Evolutionary conservation across 169 alveolate genomes (phyloP), one percentile per base, ranked within the genome.

Genomic region (Ichthyophthirius multifiliis): DNA sequence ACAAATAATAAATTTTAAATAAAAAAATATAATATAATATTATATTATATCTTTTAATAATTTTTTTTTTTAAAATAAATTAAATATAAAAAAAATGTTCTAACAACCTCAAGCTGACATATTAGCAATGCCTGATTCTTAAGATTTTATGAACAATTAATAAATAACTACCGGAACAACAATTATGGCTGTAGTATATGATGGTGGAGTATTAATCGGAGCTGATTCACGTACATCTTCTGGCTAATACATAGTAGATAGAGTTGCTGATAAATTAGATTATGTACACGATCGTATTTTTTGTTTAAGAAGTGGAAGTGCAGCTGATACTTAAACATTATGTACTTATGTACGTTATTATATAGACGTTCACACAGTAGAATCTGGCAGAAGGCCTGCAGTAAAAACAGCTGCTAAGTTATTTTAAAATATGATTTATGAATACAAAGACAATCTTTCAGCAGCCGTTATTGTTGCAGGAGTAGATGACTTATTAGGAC

Each of bases 381-480:
- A 91, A 71, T 80, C 81, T 12, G 86, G 82, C 6, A 90, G 87
- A 67, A 74, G 83, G 35, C 95, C 96, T 32, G 87, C 89, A 41
- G 97, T 94, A 0, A 88, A 83, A 43, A 89, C 93, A 6, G 96
- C 95, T 23, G 97, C 97, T 18, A 62, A 86, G 32, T 47, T 90
- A 34, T 83, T 91, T 35, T 86, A 83, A 82, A 83, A 82, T 71
- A 78, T 83, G 39, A 80, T 86, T 74, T 94, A 94, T 76, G 74
- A 84, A 64, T 89, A 94, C 76, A 86, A 89, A 62, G 92, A 90
- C 67, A 82, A 82, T 67, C 75, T 94, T 31, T 75, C 85, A 45
- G 94, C 95, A 62, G 83, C 95, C n/a, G 85, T 93, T 77, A 89
- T 94, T 43, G 93, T 91, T 35, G 92, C 92, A 31, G 97, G 97